These are phyloP conservation scores for Trichosanthes cucumerina DNA, from an alignment of 306 rosid genomes.

Conservation along the genomic window DNA sequence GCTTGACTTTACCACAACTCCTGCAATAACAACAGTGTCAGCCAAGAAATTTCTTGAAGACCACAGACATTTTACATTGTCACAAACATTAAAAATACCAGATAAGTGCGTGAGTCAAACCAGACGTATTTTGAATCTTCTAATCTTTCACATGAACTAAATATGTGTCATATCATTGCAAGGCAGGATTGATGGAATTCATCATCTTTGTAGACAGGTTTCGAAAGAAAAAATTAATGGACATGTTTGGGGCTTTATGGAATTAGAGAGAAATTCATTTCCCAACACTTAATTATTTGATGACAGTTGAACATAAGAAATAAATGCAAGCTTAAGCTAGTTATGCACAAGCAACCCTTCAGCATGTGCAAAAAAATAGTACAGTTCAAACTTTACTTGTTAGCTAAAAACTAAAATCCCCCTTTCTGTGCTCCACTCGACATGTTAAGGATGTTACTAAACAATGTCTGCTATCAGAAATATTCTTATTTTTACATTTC, in stretches of 20 bases:
- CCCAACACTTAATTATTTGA: not conserved
- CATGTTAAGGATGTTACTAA: not conserved
- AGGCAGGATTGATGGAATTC: not conserved
- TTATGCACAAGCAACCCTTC: not conserved
- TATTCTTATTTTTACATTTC: not conserved
- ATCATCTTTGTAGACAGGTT: not conserved
- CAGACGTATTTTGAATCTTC: not conserved
- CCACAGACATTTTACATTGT: not conserved
- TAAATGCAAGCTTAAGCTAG: not conserved
- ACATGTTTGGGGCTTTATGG: not conserved
- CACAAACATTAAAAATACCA: not conserved
- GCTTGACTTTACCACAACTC: constrained; percentile 43
- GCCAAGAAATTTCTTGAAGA: not conserved
- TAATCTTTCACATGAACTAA: not conserved
- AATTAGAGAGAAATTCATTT: not conserved
- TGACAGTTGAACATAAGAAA: not conserved
- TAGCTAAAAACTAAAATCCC: not conserved
- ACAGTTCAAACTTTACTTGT: not conserved
- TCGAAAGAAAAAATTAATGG: not conserved
- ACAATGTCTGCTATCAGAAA: not conserved
- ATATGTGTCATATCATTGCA: not conserved
- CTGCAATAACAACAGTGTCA: constrained; percentile 18
- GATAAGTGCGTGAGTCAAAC: not conserved
- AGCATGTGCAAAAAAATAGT: not conserved
- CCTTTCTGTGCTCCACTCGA: not conserved